A percentile compares a stretch with the other conserved stretches of the same genome.
Conservation (phyloP, 2,329 filamentous ascomycete species). For the Epichloe bromicola region DNA sequence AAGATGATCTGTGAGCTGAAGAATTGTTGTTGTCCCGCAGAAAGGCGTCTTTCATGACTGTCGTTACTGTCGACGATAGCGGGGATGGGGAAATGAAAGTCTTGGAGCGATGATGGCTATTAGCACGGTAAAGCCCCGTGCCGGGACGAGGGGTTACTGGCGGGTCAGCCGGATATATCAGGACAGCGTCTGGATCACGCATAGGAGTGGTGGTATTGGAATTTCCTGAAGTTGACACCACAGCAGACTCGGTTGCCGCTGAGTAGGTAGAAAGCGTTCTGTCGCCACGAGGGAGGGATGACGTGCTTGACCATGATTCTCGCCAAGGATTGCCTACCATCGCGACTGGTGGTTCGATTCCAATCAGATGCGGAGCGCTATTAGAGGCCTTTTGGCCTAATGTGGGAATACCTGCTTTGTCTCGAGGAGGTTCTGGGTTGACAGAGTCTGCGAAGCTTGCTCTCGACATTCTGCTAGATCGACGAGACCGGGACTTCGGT, state of each 20-base stretch:
- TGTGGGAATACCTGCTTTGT: conserved; percentile 23
- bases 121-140: conserved; percentile 16
- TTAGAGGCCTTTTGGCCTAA: conserved; percentile 20
- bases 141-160: conserved; percentile 17
- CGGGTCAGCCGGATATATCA: conserved; percentile 13
- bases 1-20: conserved; percentile 28
- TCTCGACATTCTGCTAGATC: conserved; percentile 35
- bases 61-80: conserved; percentile 44
- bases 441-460: conserved; percentile 29
- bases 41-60: conserved; percentile 43
- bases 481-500: conserved; percentile 25
- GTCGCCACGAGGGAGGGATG: conserved; percentile 20
- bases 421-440: conserved; percentile 23
- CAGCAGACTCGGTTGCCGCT: conserved; percentile 14
- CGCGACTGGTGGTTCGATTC: conserved; percentile 23
- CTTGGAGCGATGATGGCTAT: conserved; percentile 22
- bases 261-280: conserved; percentile 25
- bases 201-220: conserved; percentile 21
- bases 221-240: conserved; percentile 13
- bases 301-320: conserved; percentile 20
- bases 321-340: conserved; percentile 33
- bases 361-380: conserved; percentile 19
- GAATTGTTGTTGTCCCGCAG: conserved; percentile 31
- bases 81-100: conserved; percentile 47
- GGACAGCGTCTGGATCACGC: conserved; percentile 15